These are phyloP conservation scores for Kodamaea fungicola DNA, from an alignment of 1,139 yeast genomes.

Conservation along the genomic window DNA sequence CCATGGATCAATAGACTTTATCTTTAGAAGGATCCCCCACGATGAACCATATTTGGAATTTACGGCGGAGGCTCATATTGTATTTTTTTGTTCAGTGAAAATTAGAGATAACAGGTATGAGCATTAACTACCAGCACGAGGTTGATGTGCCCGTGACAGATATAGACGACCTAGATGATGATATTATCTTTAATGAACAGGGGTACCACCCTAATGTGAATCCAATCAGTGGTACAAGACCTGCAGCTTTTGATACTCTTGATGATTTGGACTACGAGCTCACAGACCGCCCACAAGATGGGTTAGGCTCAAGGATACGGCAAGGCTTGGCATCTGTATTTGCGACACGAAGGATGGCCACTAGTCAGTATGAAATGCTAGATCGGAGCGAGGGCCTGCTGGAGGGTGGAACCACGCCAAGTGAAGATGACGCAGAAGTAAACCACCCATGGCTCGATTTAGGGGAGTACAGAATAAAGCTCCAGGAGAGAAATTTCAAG, in stretches of 20 bases:
- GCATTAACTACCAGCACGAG: constrained; percentile 23
- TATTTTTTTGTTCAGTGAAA: no score
- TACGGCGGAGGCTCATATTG: no score
- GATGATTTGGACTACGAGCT: constrained; percentile 23
- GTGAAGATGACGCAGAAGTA: neutral
- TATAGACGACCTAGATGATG: constrained; percentile 54
- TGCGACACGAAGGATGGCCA: neutral
- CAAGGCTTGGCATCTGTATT: constrained; percentile 1
- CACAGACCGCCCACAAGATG: constrained; percentile 1
- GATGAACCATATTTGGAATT: no score
- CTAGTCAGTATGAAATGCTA: constrained; percentile 2
- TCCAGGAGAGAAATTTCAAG: constrained; percentile 17
- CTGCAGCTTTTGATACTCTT: constrained; percentile 13
- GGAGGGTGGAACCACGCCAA: neutral
- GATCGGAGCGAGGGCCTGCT: neutral
- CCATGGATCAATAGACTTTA: no score
- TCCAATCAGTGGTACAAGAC: constrained; percentile 1
- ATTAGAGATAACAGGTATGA: constrained; percentile 7
- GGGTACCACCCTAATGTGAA: neutral
- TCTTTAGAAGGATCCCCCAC: no score
- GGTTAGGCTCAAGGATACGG: neutral
- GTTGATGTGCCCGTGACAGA: constrained; percentile 60
- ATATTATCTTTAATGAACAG: constrained; percentile 27
- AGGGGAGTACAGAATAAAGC: constrained; percentile 27
- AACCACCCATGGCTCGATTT: constrained; percentile 6